Evolutionary conservation across 2,329 filamentous ascomycete genomes (phyloP), one percentile per base, ranked within the genome.

Genomic region (Ophiostoma ips): DNA sequence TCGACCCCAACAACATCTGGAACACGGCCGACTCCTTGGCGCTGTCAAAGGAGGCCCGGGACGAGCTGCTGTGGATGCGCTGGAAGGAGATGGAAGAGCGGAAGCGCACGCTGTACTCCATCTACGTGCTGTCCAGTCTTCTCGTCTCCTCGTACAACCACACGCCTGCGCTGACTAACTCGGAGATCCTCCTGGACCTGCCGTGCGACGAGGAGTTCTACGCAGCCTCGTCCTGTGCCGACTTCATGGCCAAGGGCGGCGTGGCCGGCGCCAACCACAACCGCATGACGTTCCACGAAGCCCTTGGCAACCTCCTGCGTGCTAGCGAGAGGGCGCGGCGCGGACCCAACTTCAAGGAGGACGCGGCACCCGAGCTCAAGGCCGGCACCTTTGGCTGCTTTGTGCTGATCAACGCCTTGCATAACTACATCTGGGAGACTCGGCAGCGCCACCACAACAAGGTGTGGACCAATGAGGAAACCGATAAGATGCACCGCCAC

Each of bases 361-460:
- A 81, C 9, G 7, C 28, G 3, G 60, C 74, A 1, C 79, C 71
- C 49, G 80, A 87, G 33, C 71, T 92, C 45, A 79, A 77, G 56
- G 87, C 88, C 0, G 95, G 90, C 66, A 89, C 88, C 0, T 94
- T 95, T 63, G 92, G 90, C 9, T 95, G 88, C 62, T 72, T 95
- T 30, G 76, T 95, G 6, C 69, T 98, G 55, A 95, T 96, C 62
- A 90, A 95, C 61, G 89, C 92, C 3, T 72, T 96, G 21, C 92
- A 96, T 67, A 95, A 95, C 58, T 95, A 95, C 64, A 95, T 96
- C 41, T 96, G 92, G 92, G 90, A 96, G 66, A 95, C 89, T 0
- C 77, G 90, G 21, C 89, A 95, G 65, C 75, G 88, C 48, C 89
- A 95, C 58, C 83, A 89, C 58, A 88, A 85, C 58, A 83, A 87